Evolutionary conservation across 768 basidiomycete species (phyloP).

Genomic region (Suillus clintonianus): DNA sequence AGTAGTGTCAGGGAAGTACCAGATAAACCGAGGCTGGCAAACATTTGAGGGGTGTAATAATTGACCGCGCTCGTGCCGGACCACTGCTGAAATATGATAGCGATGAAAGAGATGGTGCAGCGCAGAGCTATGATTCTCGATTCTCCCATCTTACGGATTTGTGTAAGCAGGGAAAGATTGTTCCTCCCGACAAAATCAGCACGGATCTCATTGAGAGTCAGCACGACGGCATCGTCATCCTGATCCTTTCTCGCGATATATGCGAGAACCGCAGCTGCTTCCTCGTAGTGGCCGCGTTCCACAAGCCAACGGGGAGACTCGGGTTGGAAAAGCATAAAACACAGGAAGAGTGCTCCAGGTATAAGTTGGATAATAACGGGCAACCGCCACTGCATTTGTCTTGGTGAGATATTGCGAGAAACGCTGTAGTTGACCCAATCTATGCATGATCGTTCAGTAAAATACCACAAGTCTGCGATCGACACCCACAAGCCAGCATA

Average conservation of each 20-base stretch:
- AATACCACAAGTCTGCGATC: background rate
- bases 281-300: slow-evolving; percentile 34
- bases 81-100: slow-evolving; percentile 41
- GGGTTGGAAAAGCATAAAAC: slow-evolving; percentile 38
- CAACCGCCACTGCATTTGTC: slow-evolving; percentile 37
- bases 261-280: slow-evolving; percentile 33
- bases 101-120: slow-evolving; percentile 32
- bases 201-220: slow-evolving; percentile 36
- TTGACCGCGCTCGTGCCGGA: slow-evolving; percentile 44
- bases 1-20: slow-evolving; percentile 32
- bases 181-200: slow-evolving; percentile 35
- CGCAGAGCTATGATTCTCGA: slow-evolving; percentile 28
- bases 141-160: slow-evolving; percentile 36
- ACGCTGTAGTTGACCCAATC: slow-evolving; percentile 40
- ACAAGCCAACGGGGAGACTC: slow-evolving; percentile 46
- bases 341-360: slow-evolving; percentile 39
- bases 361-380: slow-evolving; percentile 41
- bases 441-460: slow-evolving; percentile 9
- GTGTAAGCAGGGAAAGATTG: slow-evolving; percentile 21
- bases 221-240: slow-evolving; percentile 28
- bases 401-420: slow-evolving; percentile 22
- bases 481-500: slow-evolving; percentile 35
- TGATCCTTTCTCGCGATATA: slow-evolving; percentile 26
- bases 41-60: slow-evolving; percentile 40
- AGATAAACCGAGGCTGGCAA: slow-evolving; percentile 35